phyloP scores from a whole-genome alignment of 106 monocot genomes.

The Amphibolis antarctica region DNA sequence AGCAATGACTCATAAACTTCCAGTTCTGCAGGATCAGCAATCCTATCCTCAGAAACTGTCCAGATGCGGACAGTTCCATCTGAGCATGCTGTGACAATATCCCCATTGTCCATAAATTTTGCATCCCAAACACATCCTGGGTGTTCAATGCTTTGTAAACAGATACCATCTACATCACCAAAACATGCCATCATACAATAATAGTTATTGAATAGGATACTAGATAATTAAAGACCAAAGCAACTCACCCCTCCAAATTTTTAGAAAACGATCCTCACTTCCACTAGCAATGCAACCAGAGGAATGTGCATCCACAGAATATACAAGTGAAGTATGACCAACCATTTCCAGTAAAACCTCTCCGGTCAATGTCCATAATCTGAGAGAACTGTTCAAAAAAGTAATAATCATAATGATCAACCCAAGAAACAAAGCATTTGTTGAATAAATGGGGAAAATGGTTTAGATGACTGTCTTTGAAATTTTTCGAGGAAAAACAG shows the following conservation, averaged over 20 bases:
- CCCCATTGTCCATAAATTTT: slow-evolving; percentile 90
- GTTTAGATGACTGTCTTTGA: too few species aligned
- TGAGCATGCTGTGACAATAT: slow-evolving; percentile 88
- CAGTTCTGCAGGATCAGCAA: slow-evolving; percentile 36
- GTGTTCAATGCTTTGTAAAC: slow-evolving; percentile 89
- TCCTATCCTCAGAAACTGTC: slow-evolving; percentile 37
- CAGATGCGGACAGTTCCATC: slow-evolving; percentile 74
- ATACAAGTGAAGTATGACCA: slow-evolving; percentile 86
- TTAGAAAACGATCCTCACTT: slow-evolving; percentile 78
- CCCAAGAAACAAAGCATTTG: not conserved
- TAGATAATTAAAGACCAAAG: slow-evolving; percentile 1
- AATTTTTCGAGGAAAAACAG: too few species aligned
- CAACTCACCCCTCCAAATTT: slow-evolving; percentile 79
- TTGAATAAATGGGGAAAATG: not conserved
- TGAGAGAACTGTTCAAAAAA: slow-evolving; percentile 48
- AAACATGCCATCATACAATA: not conserved
- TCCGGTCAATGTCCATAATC: slow-evolving; percentile 88
- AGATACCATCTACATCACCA: slow-evolving; percentile 57
- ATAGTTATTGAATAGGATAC: not conserved
- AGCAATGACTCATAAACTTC: slow-evolving; percentile 55
- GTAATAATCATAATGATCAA: not conserved
- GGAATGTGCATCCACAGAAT: slow-evolving; percentile 82
- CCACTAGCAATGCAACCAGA: slow-evolving; percentile 91
- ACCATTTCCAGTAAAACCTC: slow-evolving; percentile 83
- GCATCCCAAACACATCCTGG: slow-evolving; percentile 97